Evolutionary conservation across 176 grass and related monocot species (phyloP), one percentile per base, ranked within the genome.

Genomic region (Pontederia paniculata): DNA sequence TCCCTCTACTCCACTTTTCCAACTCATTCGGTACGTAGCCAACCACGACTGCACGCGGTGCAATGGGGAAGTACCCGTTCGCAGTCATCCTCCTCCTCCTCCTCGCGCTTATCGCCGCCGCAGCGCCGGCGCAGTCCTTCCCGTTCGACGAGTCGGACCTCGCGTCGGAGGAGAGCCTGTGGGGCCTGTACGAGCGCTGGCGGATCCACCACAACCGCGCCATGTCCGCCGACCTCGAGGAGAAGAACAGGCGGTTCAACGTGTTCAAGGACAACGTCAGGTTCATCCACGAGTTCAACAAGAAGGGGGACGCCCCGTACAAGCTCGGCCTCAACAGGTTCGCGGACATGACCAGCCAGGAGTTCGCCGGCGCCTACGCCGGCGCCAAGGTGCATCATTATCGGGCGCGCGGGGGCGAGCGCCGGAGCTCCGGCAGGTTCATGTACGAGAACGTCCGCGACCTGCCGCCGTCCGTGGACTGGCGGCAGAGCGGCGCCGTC

Each of bases 261-360:
- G 81, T 82, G 14, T 88, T 95, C 69, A 71, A 68, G 59, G 81
- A 79, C 53, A 94, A 94, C 74, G 88, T 60, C 13, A 68, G 52
- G 19, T 84, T 87, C 74, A 76, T 94, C 70, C 80, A 94, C 73
- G 77, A 88, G 0, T 81, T 75, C 70, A 94, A 94, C 80, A 55
- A 45, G 49, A 61, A 44, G 43, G 23, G 74, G 11, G 84, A 82
- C 60, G 81, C 73, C n/a, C 84, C 89, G 10, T 94, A 94, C 74
- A 94, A 94, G 70, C 84, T 94, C 4, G 71, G 75, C 14, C 76
- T 88, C 60, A 88, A 95, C 80, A 80, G 74, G 65, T 88, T 95
- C 63, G 81, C 54, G 45, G 84, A 95, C 84, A 79, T 95, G 75
- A 95, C 80, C 31, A 67, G 60, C 59, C 80, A 82, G 73, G 89